Evolutionary conservation across 1,284 basidiomycete species (phyloP), one percentile per base, ranked within the genome.

Genomic region (Papiliotrema laurentii): DNA sequence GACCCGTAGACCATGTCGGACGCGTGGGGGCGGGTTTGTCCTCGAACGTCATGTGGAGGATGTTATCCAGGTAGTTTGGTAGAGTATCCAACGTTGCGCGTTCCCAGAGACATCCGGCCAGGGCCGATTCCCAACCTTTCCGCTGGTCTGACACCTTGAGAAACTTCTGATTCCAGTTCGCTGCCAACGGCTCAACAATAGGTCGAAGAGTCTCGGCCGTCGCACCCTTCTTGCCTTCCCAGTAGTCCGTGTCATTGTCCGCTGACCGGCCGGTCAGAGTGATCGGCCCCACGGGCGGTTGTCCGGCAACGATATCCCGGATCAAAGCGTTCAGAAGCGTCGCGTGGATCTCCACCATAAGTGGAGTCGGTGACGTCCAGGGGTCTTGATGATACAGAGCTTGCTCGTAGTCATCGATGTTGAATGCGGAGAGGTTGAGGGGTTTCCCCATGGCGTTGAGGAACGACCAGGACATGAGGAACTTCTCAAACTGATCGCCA

Each of bases 391-490:
- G 94, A 44, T 85, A 83, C 25, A 98, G 76, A 0, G 91, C 86
- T 53, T 84, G 81, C 66, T 94, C 91, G 66, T 87, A 90, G 61
- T 97, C 96, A 69, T 98, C 96, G 61, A 97, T 78, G 0, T 90
- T 87, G 69, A 97, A 90, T 10, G 85, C 77, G n/a, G 93, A 94
- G 10, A 98, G 75, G 55, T 86, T 83, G 14, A 98, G 78, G 2
- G 92, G 85, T 79, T 87, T 85, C 89, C 91, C 89, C 72, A 91
- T 90, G 47, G 91, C 85, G 51, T 88, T 85, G 57, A 97, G 75
- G 71, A 96, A 96, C 70, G 88, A 91, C 89, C 92, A 98, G 18
- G 83, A 77, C 80, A 87, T 84, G 39, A 97, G 73, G 71, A 97
- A 89, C 18, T 80, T 76, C 67, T 96, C 92, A 58, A 96, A 93